These are phyloP conservation scores for Magnolia changhungtana DNA, from an alignment of 164 flowering plant species.

Conservation along the genomic window DNA sequence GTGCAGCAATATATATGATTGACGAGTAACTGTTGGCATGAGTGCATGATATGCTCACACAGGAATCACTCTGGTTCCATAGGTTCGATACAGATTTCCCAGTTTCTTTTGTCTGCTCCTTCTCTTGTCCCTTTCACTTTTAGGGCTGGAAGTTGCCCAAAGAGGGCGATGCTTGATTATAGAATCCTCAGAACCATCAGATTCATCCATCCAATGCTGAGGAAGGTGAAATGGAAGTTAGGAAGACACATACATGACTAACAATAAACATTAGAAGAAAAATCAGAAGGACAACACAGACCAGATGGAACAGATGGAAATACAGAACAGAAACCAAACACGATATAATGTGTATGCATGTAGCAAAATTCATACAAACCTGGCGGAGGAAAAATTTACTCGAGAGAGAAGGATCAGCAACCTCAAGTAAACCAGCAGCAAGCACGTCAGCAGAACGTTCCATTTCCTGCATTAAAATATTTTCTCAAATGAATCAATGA, in stretches of 20 bases:
- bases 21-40: not conserved
- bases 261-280: not conserved
- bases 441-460: conserved; percentile 95
- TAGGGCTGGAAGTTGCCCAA: conserved; percentile 64
- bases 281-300: not conserved
- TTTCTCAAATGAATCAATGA: not conserved
- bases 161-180: conserved; percentile 88
- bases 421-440: conserved; percentile 95
- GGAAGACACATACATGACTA: not conserved
- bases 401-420: conserved; percentile 88
- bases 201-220: conserved; percentile 79
- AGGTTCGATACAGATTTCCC: conserved; percentile 74
- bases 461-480: conserved; percentile 66
- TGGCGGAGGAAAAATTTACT: conserved; percentile 85
- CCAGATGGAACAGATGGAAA: not conserved
- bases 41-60: conserved; percentile 56
- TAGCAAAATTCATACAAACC: conserved; percentile 38
- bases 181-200: conserved; percentile 73
- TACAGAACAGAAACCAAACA: not conserved
- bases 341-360: not conserved
- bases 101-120: conserved; percentile 44
- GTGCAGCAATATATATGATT: not conserved
- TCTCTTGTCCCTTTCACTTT: conserved; percentile 50
- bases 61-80: conserved; percentile 97
- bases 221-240: conserved; percentile 18